Percentiles rank a stretch among this genome's conserved stretches.
These are phyloP conservation scores for Phascolomyces articulosus DNA, from an alignment of 371 early-diverging fungal species.

Conservation along the genomic window DNA sequence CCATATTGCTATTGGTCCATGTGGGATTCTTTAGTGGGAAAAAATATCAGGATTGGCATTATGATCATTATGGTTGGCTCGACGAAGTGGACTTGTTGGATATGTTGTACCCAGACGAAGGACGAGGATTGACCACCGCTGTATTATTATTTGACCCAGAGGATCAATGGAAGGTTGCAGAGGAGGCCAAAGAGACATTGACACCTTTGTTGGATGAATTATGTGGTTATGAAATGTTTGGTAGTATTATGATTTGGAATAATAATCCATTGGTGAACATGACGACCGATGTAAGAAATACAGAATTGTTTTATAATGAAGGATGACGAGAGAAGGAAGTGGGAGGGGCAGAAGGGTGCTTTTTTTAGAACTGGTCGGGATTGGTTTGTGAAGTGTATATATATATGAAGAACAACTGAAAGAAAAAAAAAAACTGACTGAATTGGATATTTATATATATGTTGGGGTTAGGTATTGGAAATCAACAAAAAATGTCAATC, in stretches of 20 bases:
- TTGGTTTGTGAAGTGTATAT: too few relatives aligned
- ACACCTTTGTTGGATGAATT: conserved; percentile 52
- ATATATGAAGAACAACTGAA: not conserved
- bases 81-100: conserved; percentile 51
- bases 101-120: conserved; percentile 60
- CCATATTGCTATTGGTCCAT: conserved; percentile 34
- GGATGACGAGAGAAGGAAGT: too few relatives aligned
- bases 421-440: not conserved
- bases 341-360: too few relatives aligned
- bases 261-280: conserved; percentile 54
- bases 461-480: conserved; percentile 6
- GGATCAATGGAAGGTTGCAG: conserved; percentile 8
- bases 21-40: conserved; percentile 52
- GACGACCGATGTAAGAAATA: conserved; percentile 49
- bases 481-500: conserved; percentile 29
- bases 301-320: too few relatives aligned
- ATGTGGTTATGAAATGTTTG: conserved; percentile 66
- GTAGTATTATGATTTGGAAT: conserved; percentile 62
- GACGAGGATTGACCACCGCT: conserved; percentile 53
- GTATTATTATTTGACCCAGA: conserved; percentile 37
- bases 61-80: conserved; percentile 29
- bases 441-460: too few relatives aligned
- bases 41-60: conserved; percentile 49
- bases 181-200: conserved; percentile 39
- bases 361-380: too few relatives aligned